phyloP scores from a whole-genome alignment of 306 rosid genomes.

The Rosa lucieae region DNA sequence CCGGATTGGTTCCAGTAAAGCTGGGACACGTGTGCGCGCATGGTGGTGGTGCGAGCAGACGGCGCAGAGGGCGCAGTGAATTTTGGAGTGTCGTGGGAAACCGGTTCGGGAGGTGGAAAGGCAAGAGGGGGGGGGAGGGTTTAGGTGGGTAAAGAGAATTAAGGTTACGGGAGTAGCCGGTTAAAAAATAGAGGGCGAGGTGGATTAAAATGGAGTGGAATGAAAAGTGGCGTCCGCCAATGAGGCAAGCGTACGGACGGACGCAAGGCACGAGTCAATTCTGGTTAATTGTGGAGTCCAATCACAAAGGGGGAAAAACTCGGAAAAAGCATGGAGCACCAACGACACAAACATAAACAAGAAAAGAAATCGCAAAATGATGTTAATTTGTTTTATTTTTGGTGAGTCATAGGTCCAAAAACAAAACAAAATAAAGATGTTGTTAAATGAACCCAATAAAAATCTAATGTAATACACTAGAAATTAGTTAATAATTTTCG shows the following conservation, averaged over 20 bases:
- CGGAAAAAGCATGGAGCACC: slow-evolving; percentile 1
- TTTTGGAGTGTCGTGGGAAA: slow-evolving; percentile 9
- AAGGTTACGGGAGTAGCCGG: slow-evolving; percentile 38
- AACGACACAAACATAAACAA: neutral
- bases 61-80: neutral
- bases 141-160: slow-evolving; percentile 27
- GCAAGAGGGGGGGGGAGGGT: neutral
- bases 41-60: neutral
- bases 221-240: slow-evolving; percentile 47
- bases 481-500: no score
- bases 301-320: slow-evolving; percentile 17
- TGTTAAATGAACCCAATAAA: no score
- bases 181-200: neutral
- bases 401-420: no score
- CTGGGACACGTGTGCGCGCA: neutral
- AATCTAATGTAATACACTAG: no score
- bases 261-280: slow-evolving; percentile 35
- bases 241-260: slow-evolving; percentile 45
- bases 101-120: slow-evolving; percentile 38
- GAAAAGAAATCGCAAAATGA: neutral
- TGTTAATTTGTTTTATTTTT: no score
- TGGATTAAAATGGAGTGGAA: slow-evolving; percentile 37
- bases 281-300: slow-evolving; percentile 42
- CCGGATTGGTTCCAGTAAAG: neutral
- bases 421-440: no score